A percentile compares a stretch with the other conserved stretches of the same genome.
These are phyloP conservation scores for Ulota crispa DNA, from an alignment of 225 moss, liverwort and hornwort genomes.

Conservation along the genomic window DNA sequence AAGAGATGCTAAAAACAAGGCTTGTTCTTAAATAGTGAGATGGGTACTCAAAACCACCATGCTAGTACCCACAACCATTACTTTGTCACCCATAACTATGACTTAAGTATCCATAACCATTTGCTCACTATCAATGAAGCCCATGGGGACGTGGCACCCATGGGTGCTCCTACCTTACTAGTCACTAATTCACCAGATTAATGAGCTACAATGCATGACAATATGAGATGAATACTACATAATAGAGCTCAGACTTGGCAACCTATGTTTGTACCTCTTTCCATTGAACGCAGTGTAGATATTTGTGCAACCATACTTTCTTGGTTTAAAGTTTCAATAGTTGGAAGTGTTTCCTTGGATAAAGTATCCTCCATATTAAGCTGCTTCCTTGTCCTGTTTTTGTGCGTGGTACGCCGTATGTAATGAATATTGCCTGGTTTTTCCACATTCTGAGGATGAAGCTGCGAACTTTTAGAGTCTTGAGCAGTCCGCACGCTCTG, in stretches of 20 bases:
- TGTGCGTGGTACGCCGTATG: conserved; percentile 21
- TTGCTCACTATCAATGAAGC: too few species aligned
- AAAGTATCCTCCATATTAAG: conserved; percentile 22
- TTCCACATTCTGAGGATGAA: conserved; percentile 24
- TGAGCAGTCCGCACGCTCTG: conserved; percentile 16
- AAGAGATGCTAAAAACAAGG: too few species aligned
- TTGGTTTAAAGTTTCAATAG: background rate
- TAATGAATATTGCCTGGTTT: conserved; percentile 13
- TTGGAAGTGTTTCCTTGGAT: conserved; percentile 20
- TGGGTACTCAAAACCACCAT: too few species aligned
- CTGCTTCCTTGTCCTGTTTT: conserved; percentile 30
- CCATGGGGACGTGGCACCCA: too few species aligned
- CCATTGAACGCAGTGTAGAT: background rate
- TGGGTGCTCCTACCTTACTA: too few species aligned
- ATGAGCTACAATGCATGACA: background rate
- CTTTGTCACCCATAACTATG: too few species aligned
- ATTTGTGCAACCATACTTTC: background rate
- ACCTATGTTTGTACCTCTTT: background rate
- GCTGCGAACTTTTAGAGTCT: conserved; percentile 15
- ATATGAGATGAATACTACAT: background rate
- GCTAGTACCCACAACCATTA: too few species aligned
- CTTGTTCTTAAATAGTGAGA: too few species aligned
- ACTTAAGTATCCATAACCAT: too few species aligned
- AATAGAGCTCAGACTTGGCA: too few species aligned
- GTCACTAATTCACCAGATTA: background rate